Percentiles rank a stretch among this genome's conserved stretches.
Conservation (phyloP, 2,329 filamentous ascomycete genomes). For the Fusarium siculi region DNA sequence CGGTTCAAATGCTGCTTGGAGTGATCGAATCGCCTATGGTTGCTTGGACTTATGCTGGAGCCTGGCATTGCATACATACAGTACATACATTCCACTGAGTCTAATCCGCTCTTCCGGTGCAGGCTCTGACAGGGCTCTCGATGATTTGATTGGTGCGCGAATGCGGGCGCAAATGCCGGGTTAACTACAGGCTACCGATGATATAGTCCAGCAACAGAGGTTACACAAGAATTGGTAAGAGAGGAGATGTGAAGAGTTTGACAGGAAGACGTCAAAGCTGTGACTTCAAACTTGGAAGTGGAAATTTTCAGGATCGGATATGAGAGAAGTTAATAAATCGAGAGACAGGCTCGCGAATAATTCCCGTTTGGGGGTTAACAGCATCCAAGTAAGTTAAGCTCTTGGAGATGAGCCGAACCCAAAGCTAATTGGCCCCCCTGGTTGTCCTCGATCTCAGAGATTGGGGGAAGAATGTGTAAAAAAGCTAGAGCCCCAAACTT, state of each 20-base stretch:
- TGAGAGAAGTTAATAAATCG: neutral
- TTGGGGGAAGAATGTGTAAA: slow-evolving; percentile 17
- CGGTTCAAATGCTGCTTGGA: neutral
- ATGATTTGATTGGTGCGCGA: slow-evolving; percentile 32
- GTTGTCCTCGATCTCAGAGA: slow-evolving; percentile 16
- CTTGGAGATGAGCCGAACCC: neutral
- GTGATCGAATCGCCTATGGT: neutral
- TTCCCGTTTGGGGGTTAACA: neutral
- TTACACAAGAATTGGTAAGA: slow-evolving; percentile 21
- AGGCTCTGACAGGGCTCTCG: slow-evolving; percentile 15
- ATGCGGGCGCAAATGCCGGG: slow-evolving; percentile 15
- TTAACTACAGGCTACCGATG: slow-evolving; percentile 11
- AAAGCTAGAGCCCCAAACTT: slow-evolving; percentile 16
- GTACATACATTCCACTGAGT: neutral
- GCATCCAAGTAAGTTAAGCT: neutral
- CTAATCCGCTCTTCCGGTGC: slow-evolving; percentile 25
- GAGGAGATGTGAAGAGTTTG: neutral
- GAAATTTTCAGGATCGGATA: neutral
- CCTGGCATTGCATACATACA: neutral
- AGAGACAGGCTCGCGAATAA: neutral
- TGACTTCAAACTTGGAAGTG: neutral
- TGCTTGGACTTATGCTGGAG: slow-evolving; percentile 15
- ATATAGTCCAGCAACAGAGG: slow-evolving; percentile 31
- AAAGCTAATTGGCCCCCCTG: neutral
- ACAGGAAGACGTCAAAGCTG: neutral